Percentiles rank a stretch among this genome's conserved stretches.
phyloP scores from a whole-genome alignment of 225 moss, liverwort and hornwort species.

The Asterella californica region DNA sequence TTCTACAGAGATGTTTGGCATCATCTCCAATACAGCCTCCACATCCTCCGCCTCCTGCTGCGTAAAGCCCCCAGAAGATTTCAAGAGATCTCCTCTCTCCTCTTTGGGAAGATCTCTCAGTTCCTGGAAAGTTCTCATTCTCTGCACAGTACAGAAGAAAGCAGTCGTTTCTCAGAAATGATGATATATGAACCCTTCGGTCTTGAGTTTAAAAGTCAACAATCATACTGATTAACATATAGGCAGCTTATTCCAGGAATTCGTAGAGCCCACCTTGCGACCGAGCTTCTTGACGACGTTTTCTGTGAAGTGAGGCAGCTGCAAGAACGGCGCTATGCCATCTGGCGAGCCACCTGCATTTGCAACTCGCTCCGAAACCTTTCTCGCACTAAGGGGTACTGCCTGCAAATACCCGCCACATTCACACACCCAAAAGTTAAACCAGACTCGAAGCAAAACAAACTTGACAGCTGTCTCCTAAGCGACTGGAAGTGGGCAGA shows the following conservation, averaged over 20 bases:
- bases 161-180: not conserved
- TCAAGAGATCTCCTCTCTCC: conserved; percentile 65
- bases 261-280: conserved; percentile 55
- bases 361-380: conserved; percentile 64
- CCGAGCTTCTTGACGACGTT: conserved; percentile 81
- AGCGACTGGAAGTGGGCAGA: not conserved
- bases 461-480: not conserved
- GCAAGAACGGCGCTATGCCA: conserved; percentile 86
- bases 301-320: conserved; percentile 90
- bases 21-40: conserved; percentile 76
- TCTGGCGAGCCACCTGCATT: conserved; percentile 54
- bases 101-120: conserved; percentile 63
- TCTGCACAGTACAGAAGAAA: conserved; percentile 39
- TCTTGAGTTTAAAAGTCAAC: not conserved
- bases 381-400: conserved; percentile 95
- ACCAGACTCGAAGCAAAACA: not conserved
- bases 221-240: not conserved
- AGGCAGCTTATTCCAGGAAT: not conserved
- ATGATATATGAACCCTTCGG: not conserved
- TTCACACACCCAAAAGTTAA: not conserved
- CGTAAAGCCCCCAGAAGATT: conserved; percentile 62
- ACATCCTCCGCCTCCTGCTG: conserved; percentile 70
- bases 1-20: conserved; percentile 73
- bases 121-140: conserved; percentile 83
- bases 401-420: conserved; percentile 44